Conservation (phyloP, 495 filamentous ascomycete species). For the Penicillium manginii region DNA sequence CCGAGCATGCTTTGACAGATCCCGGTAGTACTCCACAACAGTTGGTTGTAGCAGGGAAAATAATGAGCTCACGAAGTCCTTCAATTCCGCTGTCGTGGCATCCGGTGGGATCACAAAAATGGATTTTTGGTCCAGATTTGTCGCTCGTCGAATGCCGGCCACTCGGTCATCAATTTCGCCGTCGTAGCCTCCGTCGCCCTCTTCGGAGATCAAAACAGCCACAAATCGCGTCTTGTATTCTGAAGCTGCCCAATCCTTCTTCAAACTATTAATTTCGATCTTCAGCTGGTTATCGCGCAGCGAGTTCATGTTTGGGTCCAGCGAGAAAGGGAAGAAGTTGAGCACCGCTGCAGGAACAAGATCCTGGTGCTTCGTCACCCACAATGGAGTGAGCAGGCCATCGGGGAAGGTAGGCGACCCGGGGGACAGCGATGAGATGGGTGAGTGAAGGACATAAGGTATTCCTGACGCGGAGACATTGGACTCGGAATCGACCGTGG, state of each 20-base stretch:
- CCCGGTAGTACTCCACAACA: slow-evolving; percentile 83
- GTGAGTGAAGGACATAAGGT: slow-evolving; percentile 71
- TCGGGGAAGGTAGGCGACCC: slow-evolving; percentile 82
- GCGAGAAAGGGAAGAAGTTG: slow-evolving; percentile 71
- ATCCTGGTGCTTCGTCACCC: slow-evolving; percentile 84
- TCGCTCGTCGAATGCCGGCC: slow-evolving; percentile 71
- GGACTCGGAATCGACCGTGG: slow-evolving; percentile 48
- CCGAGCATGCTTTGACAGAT: slow-evolving; percentile 83
- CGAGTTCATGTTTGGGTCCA: slow-evolving; percentile 70
- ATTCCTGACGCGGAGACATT: slow-evolving; percentile 45
- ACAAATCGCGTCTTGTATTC: slow-evolving; percentile 74
- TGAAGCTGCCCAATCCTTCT: slow-evolving; percentile 64
- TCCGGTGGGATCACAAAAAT: slow-evolving; percentile 76
- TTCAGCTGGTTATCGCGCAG: slow-evolving; percentile 86
- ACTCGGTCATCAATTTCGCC: slow-evolving; percentile 76
- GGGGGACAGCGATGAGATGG: slow-evolving; percentile 84
- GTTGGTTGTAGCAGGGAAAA: slow-evolving; percentile 62
- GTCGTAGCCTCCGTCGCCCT: slow-evolving; percentile 57
- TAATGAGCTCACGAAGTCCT: slow-evolving; percentile 66
- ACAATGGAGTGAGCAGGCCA: slow-evolving; percentile 77
- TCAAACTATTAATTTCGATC: slow-evolving; percentile 78
- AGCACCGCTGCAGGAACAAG: slow-evolving; percentile 79
- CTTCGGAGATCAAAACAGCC: slow-evolving; percentile 77
- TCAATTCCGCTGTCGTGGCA: slow-evolving; percentile 60
- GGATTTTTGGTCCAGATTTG: slow-evolving; percentile 76